Percentiles rank a stretch among this genome's conserved stretches.
phyloP scores from a whole-genome alignment of 2,329 filamentous ascomycete genomes.

The Cryphonectria naterciae region DNA sequence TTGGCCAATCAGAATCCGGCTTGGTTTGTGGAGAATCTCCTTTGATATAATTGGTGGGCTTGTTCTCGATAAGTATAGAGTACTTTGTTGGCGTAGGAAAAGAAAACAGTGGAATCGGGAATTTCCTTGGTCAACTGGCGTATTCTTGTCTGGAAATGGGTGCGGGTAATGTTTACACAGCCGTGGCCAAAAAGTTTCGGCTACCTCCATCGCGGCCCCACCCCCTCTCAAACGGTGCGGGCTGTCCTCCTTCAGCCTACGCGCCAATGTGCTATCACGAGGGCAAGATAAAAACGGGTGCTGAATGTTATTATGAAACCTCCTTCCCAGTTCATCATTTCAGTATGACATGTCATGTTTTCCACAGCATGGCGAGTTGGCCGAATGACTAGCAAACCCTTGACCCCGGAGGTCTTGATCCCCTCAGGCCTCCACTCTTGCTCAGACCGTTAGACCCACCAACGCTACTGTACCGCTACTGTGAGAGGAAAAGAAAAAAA shows the following conservation, averaged over 20 bases:
- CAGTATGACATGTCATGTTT: not conserved
- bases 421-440: not conserved
- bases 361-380: not conserved
- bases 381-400: not conserved
- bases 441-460: not conserved
- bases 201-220: not conserved
- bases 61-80: not conserved
- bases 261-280: too few relatives aligned
- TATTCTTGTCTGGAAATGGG: not conserved
- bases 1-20: not conserved
- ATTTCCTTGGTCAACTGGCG: not conserved
- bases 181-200: not conserved
- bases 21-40: not conserved
- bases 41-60: not conserved
- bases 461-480: not conserved
- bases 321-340: not conserved
- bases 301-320: not conserved
- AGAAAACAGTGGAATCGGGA: not conserved
- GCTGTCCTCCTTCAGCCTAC: not conserved
- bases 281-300: too few relatives aligned
- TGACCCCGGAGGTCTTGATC: not conserved
- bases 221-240: not conserved
- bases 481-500: too few relatives aligned
- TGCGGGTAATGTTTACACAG: not conserved
- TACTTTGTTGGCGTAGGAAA: not conserved